Conservation (phyloP, 441 rosid genomes). For the Pelargonium cotyledonis region DNA sequence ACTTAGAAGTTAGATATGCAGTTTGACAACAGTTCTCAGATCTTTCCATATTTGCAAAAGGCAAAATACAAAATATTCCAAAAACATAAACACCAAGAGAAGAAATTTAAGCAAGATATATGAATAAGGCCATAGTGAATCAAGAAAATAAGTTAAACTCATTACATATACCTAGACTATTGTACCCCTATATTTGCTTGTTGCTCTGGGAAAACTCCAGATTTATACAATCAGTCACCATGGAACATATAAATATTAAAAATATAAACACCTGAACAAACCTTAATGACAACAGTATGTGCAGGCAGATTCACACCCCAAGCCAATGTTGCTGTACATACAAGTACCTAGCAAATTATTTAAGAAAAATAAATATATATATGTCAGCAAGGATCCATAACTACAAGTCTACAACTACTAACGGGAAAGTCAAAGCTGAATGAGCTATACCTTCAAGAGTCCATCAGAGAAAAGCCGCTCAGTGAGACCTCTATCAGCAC, state of each 20-base stretch:
- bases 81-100: neutral
- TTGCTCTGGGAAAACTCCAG: constrained; percentile 6
- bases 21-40: neutral
- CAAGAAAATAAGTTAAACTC: neutral
- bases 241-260: neutral
- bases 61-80: neutral
- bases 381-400: neutral
- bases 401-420: constrained; percentile 13
- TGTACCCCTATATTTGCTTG: constrained; percentile 1
- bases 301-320: constrained; percentile 99
- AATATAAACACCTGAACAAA: constrained; percentile 24
- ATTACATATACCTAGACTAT: neutral
- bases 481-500: constrained; percentile 90
- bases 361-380: neutral
- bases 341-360: constrained; percentile 61
- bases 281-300: constrained; percentile 98
- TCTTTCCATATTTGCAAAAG: neutral
- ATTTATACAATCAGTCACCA: constrained; percentile 10
- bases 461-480: constrained; percentile 91
- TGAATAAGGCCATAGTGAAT: neutral
- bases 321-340: constrained; percentile 98
- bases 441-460: constrained; percentile 64
- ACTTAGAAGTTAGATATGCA: constrained; percentile 1
- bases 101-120: neutral
- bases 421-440: constrained; percentile 19